Evolutionary conservation across 2,329 filamentous ascomycete genomes (phyloP).

Genomic region (Colletotrichum gloeosporioides): DNA sequence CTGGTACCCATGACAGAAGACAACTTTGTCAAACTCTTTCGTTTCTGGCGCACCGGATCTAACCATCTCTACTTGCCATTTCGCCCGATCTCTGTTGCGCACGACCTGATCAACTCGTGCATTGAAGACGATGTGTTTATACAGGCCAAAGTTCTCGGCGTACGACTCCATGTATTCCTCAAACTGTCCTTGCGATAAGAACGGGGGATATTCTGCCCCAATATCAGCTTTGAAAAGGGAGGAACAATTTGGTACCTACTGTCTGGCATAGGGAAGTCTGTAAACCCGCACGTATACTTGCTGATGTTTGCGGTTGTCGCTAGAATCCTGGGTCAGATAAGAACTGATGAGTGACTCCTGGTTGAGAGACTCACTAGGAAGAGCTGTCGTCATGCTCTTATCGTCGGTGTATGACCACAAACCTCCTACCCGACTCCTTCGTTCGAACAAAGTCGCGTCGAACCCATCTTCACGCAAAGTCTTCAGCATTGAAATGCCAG

Average conservation of each 20-base stretch:
- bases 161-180: slow-evolving; percentile 46
- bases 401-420: slow-evolving; percentile 48
- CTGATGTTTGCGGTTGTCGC: slow-evolving; percentile 39
- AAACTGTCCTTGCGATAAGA: slow-evolving; percentile 29
- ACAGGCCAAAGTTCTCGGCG: slow-evolving; percentile 41
- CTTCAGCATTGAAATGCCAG: slow-evolving; percentile 39
- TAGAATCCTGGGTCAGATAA: not conserved
- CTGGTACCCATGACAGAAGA: slow-evolving; percentile 39
- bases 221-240: not conserved
- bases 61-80: slow-evolving; percentile 37
- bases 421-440: slow-evolving; percentile 43
- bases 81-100: slow-evolving; percentile 30
- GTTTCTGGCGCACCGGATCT: slow-evolving; percentile 26
- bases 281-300: slow-evolving; percentile 43
- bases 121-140: slow-evolving; percentile 37
- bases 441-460: slow-evolving; percentile 43
- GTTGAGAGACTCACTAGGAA: slow-evolving; percentile 30
- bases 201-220: slow-evolving; percentile 29
- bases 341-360: not conserved
- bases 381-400: slow-evolving; percentile 34
- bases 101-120: slow-evolving; percentile 33
- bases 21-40: slow-evolving; percentile 42
- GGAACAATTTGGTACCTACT: slow-evolving; percentile 21
- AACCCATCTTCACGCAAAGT: slow-evolving; percentile 49
- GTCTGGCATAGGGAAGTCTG: slow-evolving; percentile 48